phyloP scores from a whole-genome alignment of 495 filamentous ascomycete genomes.

The Trichoderma virens region DNA sequence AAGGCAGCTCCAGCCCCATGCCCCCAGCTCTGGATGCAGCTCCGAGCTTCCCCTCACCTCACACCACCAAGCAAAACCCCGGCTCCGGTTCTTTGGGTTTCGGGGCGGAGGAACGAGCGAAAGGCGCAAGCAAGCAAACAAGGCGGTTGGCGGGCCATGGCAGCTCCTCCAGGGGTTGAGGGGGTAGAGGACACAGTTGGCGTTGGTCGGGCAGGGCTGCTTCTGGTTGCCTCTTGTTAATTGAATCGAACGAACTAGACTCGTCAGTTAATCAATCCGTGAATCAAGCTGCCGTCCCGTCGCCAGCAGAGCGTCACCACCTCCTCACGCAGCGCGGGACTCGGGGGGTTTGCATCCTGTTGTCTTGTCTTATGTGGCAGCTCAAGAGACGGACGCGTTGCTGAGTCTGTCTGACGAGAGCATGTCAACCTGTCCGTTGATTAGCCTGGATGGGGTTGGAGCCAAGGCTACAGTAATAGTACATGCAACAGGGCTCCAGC shows the following conservation, averaged over 20 bases:
- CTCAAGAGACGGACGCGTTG: slow-evolving; percentile 2
- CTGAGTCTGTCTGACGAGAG: background rate
- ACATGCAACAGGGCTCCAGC: too few relatives aligned
- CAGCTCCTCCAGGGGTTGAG: background rate
- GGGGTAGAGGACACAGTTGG: too few relatives aligned
- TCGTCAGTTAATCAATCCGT: too few relatives aligned
- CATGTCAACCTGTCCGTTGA: background rate
- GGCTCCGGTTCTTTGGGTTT: background rate
- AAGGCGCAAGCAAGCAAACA: background rate
- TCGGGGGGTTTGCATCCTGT: too few relatives aligned
- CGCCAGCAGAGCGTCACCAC: too few relatives aligned
- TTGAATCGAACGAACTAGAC: too few relatives aligned
- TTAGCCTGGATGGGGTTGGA: too few relatives aligned
- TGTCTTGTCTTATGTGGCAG: slow-evolving; percentile 5
- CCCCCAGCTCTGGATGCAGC: background rate
- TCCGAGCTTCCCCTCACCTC: background rate
- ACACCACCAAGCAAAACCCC: background rate
- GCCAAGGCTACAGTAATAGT: too few relatives aligned
- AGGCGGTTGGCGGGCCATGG: background rate
- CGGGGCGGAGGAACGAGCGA: background rate
- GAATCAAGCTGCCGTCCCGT: too few relatives aligned
- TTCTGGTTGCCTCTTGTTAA: too few relatives aligned
- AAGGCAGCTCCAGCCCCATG: background rate
- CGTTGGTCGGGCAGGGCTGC: too few relatives aligned
- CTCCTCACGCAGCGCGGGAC: too few relatives aligned